Percentiles rank a stretch among this genome's conserved stretches.
Conservation (phyloP, 495 filamentous ascomycete genomes). For the Daldinia loculata region DNA sequence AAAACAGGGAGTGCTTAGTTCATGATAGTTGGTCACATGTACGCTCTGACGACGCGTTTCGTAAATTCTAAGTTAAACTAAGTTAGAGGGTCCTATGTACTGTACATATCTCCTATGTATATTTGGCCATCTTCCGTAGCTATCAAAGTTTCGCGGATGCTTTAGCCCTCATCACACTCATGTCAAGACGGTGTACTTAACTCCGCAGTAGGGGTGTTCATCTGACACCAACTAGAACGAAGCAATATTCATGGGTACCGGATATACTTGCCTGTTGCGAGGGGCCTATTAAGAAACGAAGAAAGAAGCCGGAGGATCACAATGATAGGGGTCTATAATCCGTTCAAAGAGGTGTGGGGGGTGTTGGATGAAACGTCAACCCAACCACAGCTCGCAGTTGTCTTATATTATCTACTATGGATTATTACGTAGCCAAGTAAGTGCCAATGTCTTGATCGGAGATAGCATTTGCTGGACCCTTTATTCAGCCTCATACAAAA, state of each 20-base stretch:
- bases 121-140: conserved; percentile 5
- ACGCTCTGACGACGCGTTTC: conserved; percentile 38
- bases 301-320: conserved; percentile 19
- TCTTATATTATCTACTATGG: conserved; percentile 16
- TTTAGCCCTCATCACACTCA: conserved; percentile 33
- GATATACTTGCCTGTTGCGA: conserved; percentile 34
- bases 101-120: conserved; percentile 11
- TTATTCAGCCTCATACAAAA: conserved; percentile 27
- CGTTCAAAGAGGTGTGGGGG: conserved; percentile 17
- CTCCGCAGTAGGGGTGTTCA: conserved; percentile 18
- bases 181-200: conserved; percentile 26
- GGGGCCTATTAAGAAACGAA: neutral
- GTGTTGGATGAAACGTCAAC: conserved; percentile 29
- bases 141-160: conserved; percentile 25
- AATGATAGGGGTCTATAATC: conserved; percentile 9
- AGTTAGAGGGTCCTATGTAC: conserved; percentile 21
- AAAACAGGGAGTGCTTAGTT: conserved; percentile 20
- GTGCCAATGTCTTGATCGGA: conserved; percentile 18
- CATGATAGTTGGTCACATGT: conserved; percentile 40
- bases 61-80: conserved; percentile 18
- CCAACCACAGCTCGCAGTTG: conserved; percentile 19
- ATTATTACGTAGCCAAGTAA: conserved; percentile 26
- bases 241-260: conserved; percentile 15
- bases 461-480: conserved; percentile 3
- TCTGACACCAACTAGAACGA: conserved; percentile 20